Evolutionary conservation across 139 green algal genomes (phyloP), one percentile per base, ranked within the genome.

Genomic region (Pleodorina starrii): DNA sequence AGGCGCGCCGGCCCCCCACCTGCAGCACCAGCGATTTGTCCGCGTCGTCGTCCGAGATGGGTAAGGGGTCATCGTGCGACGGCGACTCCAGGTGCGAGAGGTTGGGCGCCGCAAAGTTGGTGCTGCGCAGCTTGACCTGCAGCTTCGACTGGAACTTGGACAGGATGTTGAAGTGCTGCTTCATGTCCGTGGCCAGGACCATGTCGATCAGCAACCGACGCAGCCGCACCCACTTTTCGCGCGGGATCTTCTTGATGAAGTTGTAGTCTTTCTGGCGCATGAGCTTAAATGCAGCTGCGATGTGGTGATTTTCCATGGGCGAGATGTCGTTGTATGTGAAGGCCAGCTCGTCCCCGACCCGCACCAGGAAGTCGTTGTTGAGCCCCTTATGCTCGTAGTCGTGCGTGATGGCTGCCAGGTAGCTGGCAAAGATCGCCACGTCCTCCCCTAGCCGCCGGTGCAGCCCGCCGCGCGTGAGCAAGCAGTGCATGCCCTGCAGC

Each of bases 361-460:
- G 84, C 40, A 90, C 84, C 38, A 96, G 87, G 92, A 94, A 95
- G 87, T 93, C 90, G n/a, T 95, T 95, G 51, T 92, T 95, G 9
- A 95, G 38, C 36, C 93, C 93, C 50, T 86, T 88, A 90, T 95
- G 93, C 85, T 93, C 91, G 29, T 92, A 72, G 46, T 95, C 93
- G 82, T 95, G 93, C 23, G 88, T 57, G 27, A 92, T 92, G 43
- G 92, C 92, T 3, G 91, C 88, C 68, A 91, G 66, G 88, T 93
- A 93, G 48, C 38, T 54, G 1, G 83, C 91, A 16, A 93, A 84
- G 42, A 91, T 87, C 21, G 75, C 66, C 60, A 88, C 72, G 80
- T 91, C 63, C 63, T 91, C 76, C 23, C 72, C 79, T 23, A 91
- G 82, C 68, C 84, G 72, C 43, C 66, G 48, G 46, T 86, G 76